Base-by-base conservation (phyloP, 345 rosid genomes). In the Gossypium stocksii region DNA sequence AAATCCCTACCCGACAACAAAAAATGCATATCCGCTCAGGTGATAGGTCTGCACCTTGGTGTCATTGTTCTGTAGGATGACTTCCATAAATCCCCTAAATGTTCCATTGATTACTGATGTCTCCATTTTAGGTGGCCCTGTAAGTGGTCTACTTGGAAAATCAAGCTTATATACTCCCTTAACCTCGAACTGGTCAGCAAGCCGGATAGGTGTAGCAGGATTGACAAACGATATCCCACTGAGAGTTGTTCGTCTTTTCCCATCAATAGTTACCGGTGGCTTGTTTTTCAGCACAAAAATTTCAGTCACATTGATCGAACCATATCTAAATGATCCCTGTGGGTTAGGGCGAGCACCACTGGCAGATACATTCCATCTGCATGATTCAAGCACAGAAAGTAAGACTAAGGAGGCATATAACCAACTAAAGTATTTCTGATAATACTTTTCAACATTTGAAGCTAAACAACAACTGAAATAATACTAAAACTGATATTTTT, bases 341-440 rank as follows among this genome's bases (percentile, higher is more conserved):
- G 98, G 97, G 70, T 96, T 96, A 59, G 99, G 99, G 17, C 99
- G 95, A 2, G 99, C 99, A 64, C 99, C 98, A 62, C 99, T 96
- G 0, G 99, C 99, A 63, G 95, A 82, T 52, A 93, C 98, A 81
- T 96, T 89, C 98, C 98, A 95, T 68, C 98, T 94, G 83, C 83
- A 84, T 20, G 74, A 79, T 72, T 74, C 23, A 54, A 79, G 73
- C 68, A 77, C 59, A 77, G 22, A 79, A 64, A 56, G 70, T 61
- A 41, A 60, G 20, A 56, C 66, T 61, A 41, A 60, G 20, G 12
- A 38, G 9, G 19, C 9, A 27, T 34, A 34, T 14, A 59, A 53
- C 9, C 72, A 51, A 56, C 34, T 22, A 25, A 63, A 67, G 2
- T 12, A 65, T 23, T 58, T 13, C 14, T 5, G 10, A 57, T 45